Percentiles rank a stretch among this genome's conserved stretches.
These are phyloP conservation scores for Trematosphaeria pertusa DNA, from an alignment of 2,329 filamentous ascomycete genomes.

Conservation along the genomic window DNA sequence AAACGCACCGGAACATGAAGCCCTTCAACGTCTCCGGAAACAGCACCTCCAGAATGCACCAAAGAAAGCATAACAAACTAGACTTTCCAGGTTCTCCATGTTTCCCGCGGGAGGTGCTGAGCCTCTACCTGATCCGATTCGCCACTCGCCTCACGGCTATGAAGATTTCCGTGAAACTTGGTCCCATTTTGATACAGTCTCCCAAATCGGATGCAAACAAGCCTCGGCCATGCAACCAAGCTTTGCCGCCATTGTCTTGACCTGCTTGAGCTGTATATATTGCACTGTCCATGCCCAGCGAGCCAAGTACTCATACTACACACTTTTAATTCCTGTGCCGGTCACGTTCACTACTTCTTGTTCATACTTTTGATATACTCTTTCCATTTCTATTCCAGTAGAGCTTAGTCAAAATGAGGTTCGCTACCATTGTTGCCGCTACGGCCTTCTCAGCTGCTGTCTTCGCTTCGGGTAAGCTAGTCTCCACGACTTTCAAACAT, in stretches of 20 bases:
- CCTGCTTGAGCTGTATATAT: no score
- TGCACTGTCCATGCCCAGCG: constrained; percentile 2
- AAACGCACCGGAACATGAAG: constrained; percentile 30
- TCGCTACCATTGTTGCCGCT: constrained; percentile 33
- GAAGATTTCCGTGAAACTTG: constrained; percentile 31
- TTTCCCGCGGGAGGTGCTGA: constrained; percentile 8
- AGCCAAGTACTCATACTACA: constrained; percentile 18
- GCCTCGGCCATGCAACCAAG: constrained; percentile 7
- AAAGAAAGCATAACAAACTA: constrained; percentile 18
- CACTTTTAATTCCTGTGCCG: constrained; percentile 35
- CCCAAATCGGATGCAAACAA: constrained; percentile 21
- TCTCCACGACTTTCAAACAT: no score
- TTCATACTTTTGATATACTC: constrained; percentile 7
- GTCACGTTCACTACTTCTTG: constrained; percentile 29
- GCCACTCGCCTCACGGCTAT: constrained; percentile 14
- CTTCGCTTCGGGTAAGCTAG: no score
- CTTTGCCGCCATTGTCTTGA: no score
- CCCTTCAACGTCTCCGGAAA: constrained; percentile 31
- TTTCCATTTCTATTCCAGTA: constrained; percentile 1
- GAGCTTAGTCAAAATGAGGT: constrained; percentile 31
- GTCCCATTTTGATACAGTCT: constrained; percentile 29
- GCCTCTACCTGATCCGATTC: constrained; percentile 5
- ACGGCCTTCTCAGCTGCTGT: constrained; percentile 34
- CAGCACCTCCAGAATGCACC: constrained; percentile 17
- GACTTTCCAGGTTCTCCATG: constrained; percentile 22